A percentile compares a stretch with the other conserved stretches of the same genome.
Conservation (phyloP, 2,329 filamentous ascomycete species). For the Fusarium setosum region DNA sequence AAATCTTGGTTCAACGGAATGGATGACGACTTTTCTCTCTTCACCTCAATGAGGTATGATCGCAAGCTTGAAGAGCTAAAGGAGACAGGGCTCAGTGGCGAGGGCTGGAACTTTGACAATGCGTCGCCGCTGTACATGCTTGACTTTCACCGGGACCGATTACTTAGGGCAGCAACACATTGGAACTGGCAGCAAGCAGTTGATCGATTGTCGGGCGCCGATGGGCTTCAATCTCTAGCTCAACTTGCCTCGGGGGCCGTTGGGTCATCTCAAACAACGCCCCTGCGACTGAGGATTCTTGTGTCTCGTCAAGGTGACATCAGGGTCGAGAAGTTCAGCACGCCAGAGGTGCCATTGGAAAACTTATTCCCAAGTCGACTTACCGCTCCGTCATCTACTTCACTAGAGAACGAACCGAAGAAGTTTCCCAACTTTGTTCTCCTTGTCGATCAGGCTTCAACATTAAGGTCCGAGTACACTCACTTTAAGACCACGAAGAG, state of each 20-base stretch:
- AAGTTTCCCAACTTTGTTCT: constrained; percentile 54
- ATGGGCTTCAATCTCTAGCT: constrained; percentile 57
- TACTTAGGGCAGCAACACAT: constrained; percentile 71
- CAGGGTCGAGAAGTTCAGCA: constrained; percentile 52
- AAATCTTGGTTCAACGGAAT: constrained; percentile 36
- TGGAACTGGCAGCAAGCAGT: constrained; percentile 66
- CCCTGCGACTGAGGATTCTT: constrained; percentile 65
- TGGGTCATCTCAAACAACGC: constrained; percentile 45
- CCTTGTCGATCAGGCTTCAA: constrained; percentile 56
- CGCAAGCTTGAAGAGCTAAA: constrained; percentile 61
- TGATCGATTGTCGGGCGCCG: constrained; percentile 55
- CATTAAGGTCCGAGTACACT: constrained; percentile 71
- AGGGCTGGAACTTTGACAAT: constrained; percentile 64
- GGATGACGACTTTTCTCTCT: constrained; percentile 67
- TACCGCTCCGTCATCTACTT: constrained; percentile 53
- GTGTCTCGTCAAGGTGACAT: constrained; percentile 63
- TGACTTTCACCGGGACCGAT: constrained; percentile 79
- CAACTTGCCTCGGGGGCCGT: constrained; percentile 50
- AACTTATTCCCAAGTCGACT: constrained; percentile 70
- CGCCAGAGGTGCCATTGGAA: constrained; percentile 54
- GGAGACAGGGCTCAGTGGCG: constrained; percentile 50
- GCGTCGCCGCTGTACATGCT: constrained; percentile 82
- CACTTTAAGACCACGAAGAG: constrained; percentile 87
- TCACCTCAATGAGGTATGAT: constrained; percentile 81
- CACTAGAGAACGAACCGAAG: constrained; percentile 36